Evolutionary conservation across 371 early-diverging fungal species (phyloP), one percentile per base, ranked within the genome.

Genomic region (Lichtheimia corymbifera): DNA sequence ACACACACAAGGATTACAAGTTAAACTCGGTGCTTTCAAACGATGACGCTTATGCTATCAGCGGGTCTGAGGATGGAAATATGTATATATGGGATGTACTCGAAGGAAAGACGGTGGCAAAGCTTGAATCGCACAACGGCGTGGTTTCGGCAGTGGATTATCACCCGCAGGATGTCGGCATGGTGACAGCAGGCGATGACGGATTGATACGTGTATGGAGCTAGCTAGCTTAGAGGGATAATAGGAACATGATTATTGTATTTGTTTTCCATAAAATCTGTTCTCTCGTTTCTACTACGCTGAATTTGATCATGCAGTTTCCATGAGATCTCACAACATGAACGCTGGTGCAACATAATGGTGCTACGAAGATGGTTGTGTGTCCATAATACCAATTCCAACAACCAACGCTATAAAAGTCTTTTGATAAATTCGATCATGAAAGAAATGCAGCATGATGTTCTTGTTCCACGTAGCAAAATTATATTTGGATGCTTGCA

Each of bases 41-140:
- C 58, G 85, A 82, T 40, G 94, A 93, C 63, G 84, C 90, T 0
- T 67, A 86, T 65, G 92, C 93, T 2, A 77, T 94, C 42, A 90
- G 93, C 57, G 97, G 97, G 5, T 92, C 93, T 22, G 97, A 97
- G 66, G 94, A 96, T 63, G 95, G 95, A n/a, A 72, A 75, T 44
- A 85, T 96, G 2, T 85, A 83, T 64, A 78, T 91, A 51, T 97
- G 96, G 93, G 92, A 94, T 72, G 74, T 92, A 25, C 74, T 92
- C 9, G 91, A 90, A 65, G 91, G 79, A 30, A 71, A 50, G 4
- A 20, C 61, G 15, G 57, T 67, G 6, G 50, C 58, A 9, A 54
- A 56, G 17, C 30, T 72, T 7, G 55, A 72, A 24, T 64, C 61
- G 4, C 82, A 83, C 41, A 52, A 66, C 25, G 75, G 79, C 17